phyloP scores from a whole-genome alignment of 441 rosid species.

The Dalechampia spathulata region DNA sequence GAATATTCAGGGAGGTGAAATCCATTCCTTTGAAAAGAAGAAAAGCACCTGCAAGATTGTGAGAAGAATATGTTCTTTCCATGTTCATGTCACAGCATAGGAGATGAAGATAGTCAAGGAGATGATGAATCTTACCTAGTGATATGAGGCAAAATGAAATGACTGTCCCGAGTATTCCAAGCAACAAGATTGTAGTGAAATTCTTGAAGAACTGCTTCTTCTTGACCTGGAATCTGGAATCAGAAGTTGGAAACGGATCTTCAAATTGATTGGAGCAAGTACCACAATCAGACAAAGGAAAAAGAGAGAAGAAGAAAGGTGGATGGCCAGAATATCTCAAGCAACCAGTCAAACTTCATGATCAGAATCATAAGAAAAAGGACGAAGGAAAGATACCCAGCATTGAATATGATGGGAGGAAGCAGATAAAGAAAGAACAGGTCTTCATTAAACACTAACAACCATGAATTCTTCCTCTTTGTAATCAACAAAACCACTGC shows the following conservation, averaged over 20 bases:
- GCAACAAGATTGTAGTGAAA: conserved; percentile 52
- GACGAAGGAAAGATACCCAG: conserved; percentile 44
- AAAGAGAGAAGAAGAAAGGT: no score
- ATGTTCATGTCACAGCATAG: not conserved
- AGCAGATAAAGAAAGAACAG: conserved; percentile 69
- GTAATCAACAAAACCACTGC: conserved; percentile 40
- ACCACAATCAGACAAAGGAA: not conserved
- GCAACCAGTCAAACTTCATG: conserved; percentile 1
- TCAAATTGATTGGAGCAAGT: not conserved
- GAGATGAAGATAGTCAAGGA: conserved; percentile 1
- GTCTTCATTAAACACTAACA: conserved; percentile 46
- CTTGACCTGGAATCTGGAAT: conserved; percentile 69
- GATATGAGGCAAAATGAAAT: conserved; percentile 71
- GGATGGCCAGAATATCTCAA: no score
- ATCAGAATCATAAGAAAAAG: no score
- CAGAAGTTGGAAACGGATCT: conserved; percentile 12
- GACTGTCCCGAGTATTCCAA: conserved; percentile 60
- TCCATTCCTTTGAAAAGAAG: conserved; percentile 36
- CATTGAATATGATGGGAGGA: conserved; percentile 68
- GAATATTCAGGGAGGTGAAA: conserved; percentile 24
- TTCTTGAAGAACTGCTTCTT: conserved; percentile 73
- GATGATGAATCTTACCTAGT: conserved; percentile 27
- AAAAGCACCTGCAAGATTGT: conserved; percentile 32
- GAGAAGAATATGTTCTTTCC: conserved; percentile 1
- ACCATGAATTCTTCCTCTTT: conserved; percentile 22